Conservation (phyloP, 176 grass and related monocot species). For the Otatea glauca region DNA sequence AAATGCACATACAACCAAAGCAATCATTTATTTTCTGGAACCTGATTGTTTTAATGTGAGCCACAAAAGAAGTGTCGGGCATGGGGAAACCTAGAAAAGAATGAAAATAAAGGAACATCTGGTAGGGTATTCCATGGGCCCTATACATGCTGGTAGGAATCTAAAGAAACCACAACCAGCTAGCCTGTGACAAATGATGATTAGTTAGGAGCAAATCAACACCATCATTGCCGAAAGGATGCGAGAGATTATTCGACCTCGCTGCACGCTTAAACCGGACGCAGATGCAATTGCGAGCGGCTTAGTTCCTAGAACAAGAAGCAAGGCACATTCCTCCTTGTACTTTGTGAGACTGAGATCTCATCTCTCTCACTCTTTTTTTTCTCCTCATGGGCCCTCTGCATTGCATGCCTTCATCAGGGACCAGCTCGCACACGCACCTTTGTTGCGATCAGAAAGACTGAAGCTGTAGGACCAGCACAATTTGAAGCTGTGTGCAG, state of each 20-base stretch:
- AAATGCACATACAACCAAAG: background rate
- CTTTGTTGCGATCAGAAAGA: constrained; percentile 41
- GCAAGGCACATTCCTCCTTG: constrained; percentile 59
- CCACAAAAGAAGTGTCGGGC: constrained; percentile 42
- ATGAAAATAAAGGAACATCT: constrained; percentile 13
- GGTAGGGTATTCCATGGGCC: constrained; percentile 44
- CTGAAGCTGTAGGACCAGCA: constrained; percentile 33
- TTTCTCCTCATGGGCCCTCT: constrained; percentile 29
- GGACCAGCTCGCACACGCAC: constrained; percentile 32
- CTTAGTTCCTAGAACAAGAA: constrained; percentile 42
- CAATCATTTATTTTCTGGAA: constrained; percentile 15
- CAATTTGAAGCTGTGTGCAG: constrained; percentile 21
- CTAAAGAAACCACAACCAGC: background rate
- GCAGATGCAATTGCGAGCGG: background rate
- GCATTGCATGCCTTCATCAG: constrained; percentile 35
- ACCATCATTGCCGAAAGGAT: constrained; percentile 47
- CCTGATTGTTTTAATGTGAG: constrained; percentile 24
- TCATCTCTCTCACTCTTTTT: background rate
- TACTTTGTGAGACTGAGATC: constrained; percentile 27
- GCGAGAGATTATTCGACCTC: constrained; percentile 3
- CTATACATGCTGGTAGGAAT: constrained; percentile 14
- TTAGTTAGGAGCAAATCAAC: constrained; percentile 48
- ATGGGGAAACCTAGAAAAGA: constrained; percentile 45
- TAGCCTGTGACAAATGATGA: constrained; percentile 32
- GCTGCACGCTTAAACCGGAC: constrained; percentile 36